Percentiles rank a stretch among this genome's conserved stretches.
Conservation (phyloP, 2,329 filamentous ascomycete species). For the Hypoxylon sp. region DNA sequence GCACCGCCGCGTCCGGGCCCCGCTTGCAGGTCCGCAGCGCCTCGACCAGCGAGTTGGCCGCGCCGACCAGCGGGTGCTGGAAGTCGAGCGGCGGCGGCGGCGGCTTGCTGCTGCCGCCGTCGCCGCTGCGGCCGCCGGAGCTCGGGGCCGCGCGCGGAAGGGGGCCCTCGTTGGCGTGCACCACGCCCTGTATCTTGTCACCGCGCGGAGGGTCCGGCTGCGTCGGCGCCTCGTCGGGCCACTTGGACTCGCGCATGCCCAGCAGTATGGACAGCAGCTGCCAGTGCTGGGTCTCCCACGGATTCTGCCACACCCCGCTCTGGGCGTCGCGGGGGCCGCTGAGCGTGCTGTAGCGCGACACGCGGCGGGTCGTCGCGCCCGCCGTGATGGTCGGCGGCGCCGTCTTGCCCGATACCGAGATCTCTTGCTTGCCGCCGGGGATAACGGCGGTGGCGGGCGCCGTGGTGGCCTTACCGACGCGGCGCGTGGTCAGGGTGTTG, state of each 20-base stretch:
- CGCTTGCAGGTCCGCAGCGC: neutral
- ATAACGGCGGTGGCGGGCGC: slow-evolving; percentile 15
- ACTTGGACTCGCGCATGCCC: slow-evolving; percentile 21
- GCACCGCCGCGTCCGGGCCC: neutral
- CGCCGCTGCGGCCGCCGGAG: neutral
- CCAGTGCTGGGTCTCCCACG: neutral
- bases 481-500: neutral
- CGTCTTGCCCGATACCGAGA: slow-evolving; percentile 23
- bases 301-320: neutral
- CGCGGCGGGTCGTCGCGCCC: slow-evolving; percentile 12
- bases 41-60: neutral
- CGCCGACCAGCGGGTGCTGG: neutral
- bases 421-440: slow-evolving; percentile 18
- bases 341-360: neutral
- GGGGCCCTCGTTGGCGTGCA: neutral
- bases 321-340: neutral
- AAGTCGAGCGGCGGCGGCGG: too few relatives aligned
- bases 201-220: slow-evolving; percentile 9
- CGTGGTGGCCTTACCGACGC: slow-evolving; percentile 8
- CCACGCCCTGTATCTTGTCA: neutral
- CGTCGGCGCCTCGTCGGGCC: slow-evolving; percentile 5
- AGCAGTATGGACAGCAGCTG: slow-evolving; percentile 23
- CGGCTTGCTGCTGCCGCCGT: too few relatives aligned
- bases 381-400: slow-evolving; percentile 12
- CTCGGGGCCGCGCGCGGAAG: neutral